Base-by-base conservation (phyloP, 805 yeast genomes). In the Pichia scutulata region DNA sequence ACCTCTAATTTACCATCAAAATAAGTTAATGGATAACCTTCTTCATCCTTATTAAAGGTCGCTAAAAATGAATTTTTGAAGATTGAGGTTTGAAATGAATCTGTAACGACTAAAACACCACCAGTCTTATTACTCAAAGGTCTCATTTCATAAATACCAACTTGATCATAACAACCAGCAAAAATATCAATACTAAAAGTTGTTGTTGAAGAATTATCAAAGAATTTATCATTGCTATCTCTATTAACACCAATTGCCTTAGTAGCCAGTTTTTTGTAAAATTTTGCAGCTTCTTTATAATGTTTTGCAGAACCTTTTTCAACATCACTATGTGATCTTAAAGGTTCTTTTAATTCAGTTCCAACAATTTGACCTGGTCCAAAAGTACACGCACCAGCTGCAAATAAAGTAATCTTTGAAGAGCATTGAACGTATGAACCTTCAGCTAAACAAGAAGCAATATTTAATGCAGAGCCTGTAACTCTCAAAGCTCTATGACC, bases 161-260 rank as follows among this genome's bases (percentile, higher is more conserved):
- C 84, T 75, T 90, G 98, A 71, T 90, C 98, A 67, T 88, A 89
- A 71, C 96, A 87, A 55, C 97, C 97, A 28, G 95, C 96, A 69
- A 87, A 89, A 44, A 90, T 80, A 67, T 90, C 97, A 52, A 90
- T 82, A 26, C 92, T 80, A 62, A 88, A 96, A 16, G 89, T 86
- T 56, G 80, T 78, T 23, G 70, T 68, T 19, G 71, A 62, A 40
- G 62, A 61, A 28, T 62, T 65, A 54, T 69, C 72, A 43, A 62
- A 60, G 52, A 61, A 63, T 54, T 68, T 68, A 54, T 69, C 72
- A 44, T 68, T 69, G 30, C 57, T 44, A 49, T 66, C 70, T 50
- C 66, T 67, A 53, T 64, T 66, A 41, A 60, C 44, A 57, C 76
- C 75, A 44, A 92, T 78, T 37, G 87, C 87, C 57, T 82, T 84